phyloP scores from a whole-genome alignment of 306 rosid species.

The Pyrus communis region DNA sequence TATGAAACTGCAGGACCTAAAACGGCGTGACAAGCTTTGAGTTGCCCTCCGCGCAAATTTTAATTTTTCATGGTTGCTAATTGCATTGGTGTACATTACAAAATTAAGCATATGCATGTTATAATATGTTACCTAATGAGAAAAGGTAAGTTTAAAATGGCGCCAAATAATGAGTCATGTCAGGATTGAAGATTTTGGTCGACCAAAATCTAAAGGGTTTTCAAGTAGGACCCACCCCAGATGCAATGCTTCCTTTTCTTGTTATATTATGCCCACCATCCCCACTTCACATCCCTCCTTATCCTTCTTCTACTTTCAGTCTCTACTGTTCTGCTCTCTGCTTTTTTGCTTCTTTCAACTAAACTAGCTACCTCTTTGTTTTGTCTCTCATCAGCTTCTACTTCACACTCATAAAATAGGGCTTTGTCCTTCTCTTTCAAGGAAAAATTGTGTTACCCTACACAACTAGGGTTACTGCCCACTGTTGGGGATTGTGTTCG shows the following conservation, averaged over 20 bases:
- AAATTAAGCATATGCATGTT: not conserved
- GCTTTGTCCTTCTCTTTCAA: constrained; percentile 3
- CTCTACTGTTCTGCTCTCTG: not conserved
- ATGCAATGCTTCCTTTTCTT: not conserved
- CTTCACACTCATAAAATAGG: not conserved
- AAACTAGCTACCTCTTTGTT: not conserved
- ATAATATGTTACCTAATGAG: not conserved
- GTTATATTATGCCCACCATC: not conserved
- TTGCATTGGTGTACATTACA: not conserved
- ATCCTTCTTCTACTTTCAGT: constrained; percentile 6
- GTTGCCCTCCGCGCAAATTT: not conserved
- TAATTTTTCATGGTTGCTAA: not conserved
- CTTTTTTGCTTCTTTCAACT: constrained; percentile 2
- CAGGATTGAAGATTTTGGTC: constrained; percentile 8
- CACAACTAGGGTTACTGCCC: not conserved
- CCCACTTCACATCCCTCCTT: constrained; percentile 10
- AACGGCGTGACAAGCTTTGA: not conserved
- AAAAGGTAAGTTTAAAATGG: not conserved
- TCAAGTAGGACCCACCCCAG: constrained; percentile 7
- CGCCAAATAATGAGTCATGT: constrained; percentile 24
- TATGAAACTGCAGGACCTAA: not conserved
- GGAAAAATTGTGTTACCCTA: constrained; percentile 4
- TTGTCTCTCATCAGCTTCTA: not conserved
- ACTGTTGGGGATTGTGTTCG: not conserved
- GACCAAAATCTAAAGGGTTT: constrained; percentile 7